A percentile compares a stretch with the other conserved stretches of the same genome.
Evolutionary conservation across 192 early-diverging fungal genomes (phyloP).

Genomic region (Kickxella alabastrina): DNA sequence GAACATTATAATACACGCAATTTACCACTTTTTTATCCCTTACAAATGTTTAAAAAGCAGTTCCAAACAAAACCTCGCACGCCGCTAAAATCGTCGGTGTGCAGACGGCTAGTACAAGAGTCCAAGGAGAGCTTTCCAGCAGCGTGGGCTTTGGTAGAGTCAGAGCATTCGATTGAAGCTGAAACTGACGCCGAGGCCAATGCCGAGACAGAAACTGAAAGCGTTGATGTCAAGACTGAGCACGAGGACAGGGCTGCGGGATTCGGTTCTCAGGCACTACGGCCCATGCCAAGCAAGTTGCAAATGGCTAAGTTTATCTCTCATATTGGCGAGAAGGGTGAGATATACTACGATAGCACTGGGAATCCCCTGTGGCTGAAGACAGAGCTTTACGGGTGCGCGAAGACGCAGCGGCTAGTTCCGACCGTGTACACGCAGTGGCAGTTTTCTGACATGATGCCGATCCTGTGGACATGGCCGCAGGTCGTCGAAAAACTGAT

Average conservation of each 20-base stretch:
- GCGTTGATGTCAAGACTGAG: too few species aligned
- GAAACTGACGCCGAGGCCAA: too few species aligned
- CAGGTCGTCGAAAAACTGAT: slow-evolving; percentile 66
- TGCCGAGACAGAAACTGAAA: slow-evolving; percentile 28
- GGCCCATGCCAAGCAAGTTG: slow-evolving; percentile 55
- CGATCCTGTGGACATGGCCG: slow-evolving; percentile 64
- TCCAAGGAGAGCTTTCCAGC: slow-evolving; percentile 51
- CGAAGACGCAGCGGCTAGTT: slow-evolving; percentile 42
- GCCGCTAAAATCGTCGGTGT: slow-evolving; percentile 63
- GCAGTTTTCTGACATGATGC: slow-evolving; percentile 63
- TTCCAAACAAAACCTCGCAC: slow-evolving; percentile 66
- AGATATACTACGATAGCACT: slow-evolving; percentile 57
- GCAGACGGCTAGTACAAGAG: slow-evolving; percentile 62
- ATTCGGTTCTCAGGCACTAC: background rate
- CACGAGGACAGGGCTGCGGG: background rate
- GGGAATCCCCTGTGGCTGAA: slow-evolving; percentile 67
- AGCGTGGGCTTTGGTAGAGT: slow-evolving; percentile 14
- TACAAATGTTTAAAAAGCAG: slow-evolving; percentile 85
- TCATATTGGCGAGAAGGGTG: slow-evolving; percentile 61
- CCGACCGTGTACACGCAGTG: slow-evolving; percentile 79
- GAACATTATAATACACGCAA: too few species aligned
- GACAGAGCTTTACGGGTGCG: slow-evolving; percentile 37
- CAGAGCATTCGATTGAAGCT: slow-evolving; percentile 1
- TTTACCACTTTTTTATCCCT: too few species aligned
- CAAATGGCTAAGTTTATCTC: slow-evolving; percentile 63